These are phyloP conservation scores for Castanopsis chinensis DNA, from an alignment of 306 rosid species.

Conservation along the genomic window DNA sequence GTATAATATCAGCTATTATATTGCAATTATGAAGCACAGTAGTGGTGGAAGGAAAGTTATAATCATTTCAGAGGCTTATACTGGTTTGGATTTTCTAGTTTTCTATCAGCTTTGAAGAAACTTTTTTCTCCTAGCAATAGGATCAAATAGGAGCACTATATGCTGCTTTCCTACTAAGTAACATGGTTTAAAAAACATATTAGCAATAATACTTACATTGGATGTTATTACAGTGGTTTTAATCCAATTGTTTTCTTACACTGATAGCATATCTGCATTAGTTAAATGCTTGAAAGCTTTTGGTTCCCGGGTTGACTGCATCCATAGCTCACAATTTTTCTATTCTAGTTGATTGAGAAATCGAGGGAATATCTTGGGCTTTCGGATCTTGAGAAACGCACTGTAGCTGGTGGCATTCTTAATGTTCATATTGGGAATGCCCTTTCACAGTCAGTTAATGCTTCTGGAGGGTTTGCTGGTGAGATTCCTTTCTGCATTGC, in stretches of 20 bases:
- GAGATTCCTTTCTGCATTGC: constrained; percentile 32
- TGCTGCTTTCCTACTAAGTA: background rate
- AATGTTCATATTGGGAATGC: constrained; percentile 80
- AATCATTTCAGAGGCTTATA: no score
- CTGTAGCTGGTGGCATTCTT: constrained; percentile 73
- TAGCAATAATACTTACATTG: background rate
- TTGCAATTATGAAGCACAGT: background rate
- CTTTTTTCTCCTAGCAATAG: background rate
- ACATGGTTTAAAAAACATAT: background rate
- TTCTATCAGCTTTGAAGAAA: background rate
- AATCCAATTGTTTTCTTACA: constrained; percentile 13
- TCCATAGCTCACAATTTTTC: constrained; percentile 20
- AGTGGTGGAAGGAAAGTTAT: no score
- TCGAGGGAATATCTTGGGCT: constrained; percentile 80
- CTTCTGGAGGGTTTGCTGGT: constrained; percentile 77
- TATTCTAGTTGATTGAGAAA: constrained; percentile 73
- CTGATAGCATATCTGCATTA: background rate
- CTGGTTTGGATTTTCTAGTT: background rate
- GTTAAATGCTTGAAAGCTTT: constrained; percentile 9
- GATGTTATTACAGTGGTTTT: background rate
- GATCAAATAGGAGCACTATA: background rate
- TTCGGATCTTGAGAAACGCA: constrained; percentile 71
- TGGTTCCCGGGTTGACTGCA: constrained; percentile 10
- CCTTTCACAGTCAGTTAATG: constrained; percentile 54
- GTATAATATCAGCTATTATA: background rate